Base-by-base conservation (phyloP, 192 early-diverging fungal genomes). In the Dissophora ornata region DNA sequence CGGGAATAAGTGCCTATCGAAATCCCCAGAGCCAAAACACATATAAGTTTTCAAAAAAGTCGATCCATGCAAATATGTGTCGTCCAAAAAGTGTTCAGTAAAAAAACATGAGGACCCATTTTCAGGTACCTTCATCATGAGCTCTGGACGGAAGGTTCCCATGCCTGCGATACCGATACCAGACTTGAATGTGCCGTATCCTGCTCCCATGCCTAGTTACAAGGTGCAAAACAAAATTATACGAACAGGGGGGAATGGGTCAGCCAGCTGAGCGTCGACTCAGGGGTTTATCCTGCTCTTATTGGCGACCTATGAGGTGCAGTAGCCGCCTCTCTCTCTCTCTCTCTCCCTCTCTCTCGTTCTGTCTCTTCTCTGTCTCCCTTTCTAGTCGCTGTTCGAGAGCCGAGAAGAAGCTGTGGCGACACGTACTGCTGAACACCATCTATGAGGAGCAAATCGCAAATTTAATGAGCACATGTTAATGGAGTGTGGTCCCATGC, bases 161-260 rank as follows among this genome's bases (percentile, higher is more conserved):
- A 95, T 94, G 45, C 93, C 93, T 32, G 96, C 87, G 79, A 99
- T 96, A 69, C 97, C 96, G 42, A 99, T 90, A 34, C 97, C 98
- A 51, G 96, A 91, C 84, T 96, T 98, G 49, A 95, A 93, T 30
- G 98, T 99, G 25, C 98, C 98, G 80, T 98, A 99, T 49, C 96
- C 97, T 47, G 98, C 98, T 34, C 98, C 98, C 30, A 96, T 86
- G 58, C 93, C 93, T 92, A 61, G 38, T 33, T n/a, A 41, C 42
- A 12, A 29, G 10, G 33, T 16, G 6, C 3, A 55, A 30, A 15
- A 26, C n/a, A 8, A 15, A 40, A n/a, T 16, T 16, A 9, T 28
- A 28, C 13, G 19, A 22, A 19, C 22, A 75, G 26, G 42, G 42
- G 12, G 18, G 51, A 56, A 45, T 22, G 34, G 30, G 52, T 55